Conservation (phyloP, 2,329 filamentous ascomycete genomes). For the Trichoderma arundinaceum region DNA sequence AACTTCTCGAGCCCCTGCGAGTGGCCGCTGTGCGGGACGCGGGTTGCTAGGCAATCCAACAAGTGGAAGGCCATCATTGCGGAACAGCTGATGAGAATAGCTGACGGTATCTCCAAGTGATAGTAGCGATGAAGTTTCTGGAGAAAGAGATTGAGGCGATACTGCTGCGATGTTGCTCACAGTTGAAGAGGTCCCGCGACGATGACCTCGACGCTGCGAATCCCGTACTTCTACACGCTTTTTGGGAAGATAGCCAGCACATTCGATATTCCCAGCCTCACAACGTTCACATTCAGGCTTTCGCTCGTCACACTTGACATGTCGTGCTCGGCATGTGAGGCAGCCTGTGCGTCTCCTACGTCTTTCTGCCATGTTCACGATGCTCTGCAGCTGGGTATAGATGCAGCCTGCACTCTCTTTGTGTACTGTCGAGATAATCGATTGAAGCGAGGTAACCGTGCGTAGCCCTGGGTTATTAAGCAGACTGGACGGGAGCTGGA, state of each 20-base stretch:
- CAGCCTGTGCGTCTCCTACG: slow-evolving; percentile 22
- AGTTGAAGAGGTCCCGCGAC: background rate
- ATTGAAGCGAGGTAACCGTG: slow-evolving; percentile 20
- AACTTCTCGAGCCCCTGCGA: slow-evolving; percentile 19
- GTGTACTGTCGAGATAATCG: slow-evolving; percentile 15
- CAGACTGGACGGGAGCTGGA: background rate
- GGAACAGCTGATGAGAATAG: slow-evolving; percentile 13
- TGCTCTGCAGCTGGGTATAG: background rate
- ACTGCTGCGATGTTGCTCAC: background rate
- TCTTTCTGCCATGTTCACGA: slow-evolving; percentile 10
- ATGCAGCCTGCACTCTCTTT: background rate
- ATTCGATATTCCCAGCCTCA: slow-evolving; percentile 22
- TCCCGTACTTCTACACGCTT: slow-evolving; percentile 7
- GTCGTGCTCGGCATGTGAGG: slow-evolving; percentile 18
- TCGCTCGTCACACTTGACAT: slow-evolving; percentile 24
- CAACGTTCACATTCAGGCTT: slow-evolving; percentile 25
- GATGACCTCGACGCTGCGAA: background rate
- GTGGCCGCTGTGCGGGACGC: slow-evolving; percentile 5
- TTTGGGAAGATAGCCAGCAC: slow-evolving; percentile 23
- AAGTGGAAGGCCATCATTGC: slow-evolving; percentile 19
- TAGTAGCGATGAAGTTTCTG: background rate
- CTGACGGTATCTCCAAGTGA: background rate
- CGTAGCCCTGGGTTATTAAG: background rate
- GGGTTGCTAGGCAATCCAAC: slow-evolving; percentile 26
- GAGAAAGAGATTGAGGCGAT: background rate